Percentiles rank a stretch among this genome's conserved stretches.
Evolutionary conservation across 1,284 basidiomycete genomes (phyloP).

Genomic region (Pyrrhoderma noxium): DNA sequence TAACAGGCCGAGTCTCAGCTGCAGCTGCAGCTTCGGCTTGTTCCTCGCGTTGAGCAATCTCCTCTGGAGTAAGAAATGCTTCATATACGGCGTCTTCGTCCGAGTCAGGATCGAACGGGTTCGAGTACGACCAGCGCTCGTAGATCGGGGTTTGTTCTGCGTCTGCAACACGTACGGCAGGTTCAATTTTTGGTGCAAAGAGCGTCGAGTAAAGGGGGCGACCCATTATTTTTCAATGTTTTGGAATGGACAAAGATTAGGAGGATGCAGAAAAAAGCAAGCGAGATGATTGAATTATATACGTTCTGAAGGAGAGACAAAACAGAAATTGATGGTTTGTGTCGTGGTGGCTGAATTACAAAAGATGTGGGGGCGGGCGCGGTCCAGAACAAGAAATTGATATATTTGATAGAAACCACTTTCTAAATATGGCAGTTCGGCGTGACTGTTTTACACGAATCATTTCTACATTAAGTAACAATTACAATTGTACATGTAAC

Average conservation of each 20-base stretch:
- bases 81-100: conserved; percentile 68
- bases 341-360: not conserved
- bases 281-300: conserved; percentile 9
- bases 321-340: conserved; percentile 1
- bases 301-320: conserved; percentile 3
- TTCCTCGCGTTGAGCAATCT: conserved; percentile 11
- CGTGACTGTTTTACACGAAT: no score
- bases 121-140: conserved; percentile 50
- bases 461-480: no score
- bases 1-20: no score
- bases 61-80: conserved; percentile 45
- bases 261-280: not conserved
- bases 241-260: not conserved
- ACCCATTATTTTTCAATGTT: conserved; percentile 40
- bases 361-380: conserved; percentile 3
- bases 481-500: no score
- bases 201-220: conserved; percentile 54
- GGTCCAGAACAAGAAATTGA: not conserved
- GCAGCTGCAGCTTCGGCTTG: not conserved
- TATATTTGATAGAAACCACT: no score
- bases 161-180: conserved; percentile 44
- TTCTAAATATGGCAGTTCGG: no score
- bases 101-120: conserved; percentile 72
- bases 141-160: conserved; percentile 19
- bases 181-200: conserved; percentile 28